Conservation (phyloP, 305 asterid genomes). For the Stenogyne calaminthoides region DNA sequence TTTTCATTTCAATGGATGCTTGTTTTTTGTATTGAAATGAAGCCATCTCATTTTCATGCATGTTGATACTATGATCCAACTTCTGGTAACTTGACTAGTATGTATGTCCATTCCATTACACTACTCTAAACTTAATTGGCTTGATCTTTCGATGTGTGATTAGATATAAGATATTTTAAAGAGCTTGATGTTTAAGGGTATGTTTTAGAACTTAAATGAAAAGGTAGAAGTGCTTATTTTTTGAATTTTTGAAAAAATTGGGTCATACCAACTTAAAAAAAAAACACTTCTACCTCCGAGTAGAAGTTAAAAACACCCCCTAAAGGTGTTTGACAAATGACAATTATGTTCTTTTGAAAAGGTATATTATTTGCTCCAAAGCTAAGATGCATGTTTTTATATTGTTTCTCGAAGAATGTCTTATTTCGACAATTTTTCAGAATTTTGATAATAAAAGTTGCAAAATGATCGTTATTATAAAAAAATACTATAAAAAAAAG, state of each 20-base stretch:
- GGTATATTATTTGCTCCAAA: background rate
- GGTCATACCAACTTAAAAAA: no score
- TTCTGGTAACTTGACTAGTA: background rate
- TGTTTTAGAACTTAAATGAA: no score
- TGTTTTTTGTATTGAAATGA: background rate
- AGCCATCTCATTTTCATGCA: background rate
- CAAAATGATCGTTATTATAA: no score
- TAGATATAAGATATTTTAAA: background rate
- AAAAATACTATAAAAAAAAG: no score
- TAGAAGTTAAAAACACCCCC: no score
- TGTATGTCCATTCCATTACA: background rate
- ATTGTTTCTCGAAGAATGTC: background rate
- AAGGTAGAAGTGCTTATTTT: no score
- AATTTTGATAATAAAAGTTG: no score
- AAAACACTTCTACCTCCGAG: no score
- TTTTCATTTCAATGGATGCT: background rate
- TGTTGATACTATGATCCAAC: background rate
- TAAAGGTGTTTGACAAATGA: background rate
- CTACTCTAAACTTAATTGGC: background rate
- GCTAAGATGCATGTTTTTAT: no score
- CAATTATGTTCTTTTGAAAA: background rate
- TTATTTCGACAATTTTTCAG: background rate
- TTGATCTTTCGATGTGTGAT: background rate
- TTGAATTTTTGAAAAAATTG: no score
- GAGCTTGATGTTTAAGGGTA: background rate